Evolutionary conservation across 768 basidiomycete species (phyloP), one percentile per base, ranked within the genome.

Genomic region (Serendipita indica): DNA sequence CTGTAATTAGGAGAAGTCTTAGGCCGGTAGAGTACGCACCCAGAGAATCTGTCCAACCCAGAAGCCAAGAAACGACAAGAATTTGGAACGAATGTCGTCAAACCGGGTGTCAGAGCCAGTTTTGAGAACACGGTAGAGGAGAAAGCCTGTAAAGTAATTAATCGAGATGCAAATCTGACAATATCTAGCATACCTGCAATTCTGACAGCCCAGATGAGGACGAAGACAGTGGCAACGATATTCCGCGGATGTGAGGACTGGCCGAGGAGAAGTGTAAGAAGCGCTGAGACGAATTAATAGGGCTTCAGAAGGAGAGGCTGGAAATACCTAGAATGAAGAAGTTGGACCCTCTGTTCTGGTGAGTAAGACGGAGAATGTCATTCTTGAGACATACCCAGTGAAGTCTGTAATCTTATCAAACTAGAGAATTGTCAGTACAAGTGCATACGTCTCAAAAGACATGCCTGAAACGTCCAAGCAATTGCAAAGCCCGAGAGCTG

Each of bases 341-440:
- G 66, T 84, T 85, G 14, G 79, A 81, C 22, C 82, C 83, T 69
- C 67, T 67, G 64, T 58, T 69, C 41, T 39, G 43, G 7, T 18
- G 39, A 33, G 12, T 14, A n/a, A 33, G 14, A 49, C 28, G 60
- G 25, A 63, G 25, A 59, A 46, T 52, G 59, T 62, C 57, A 56
- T 58, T 62, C 70, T 20, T 16, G 33, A 75, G 77, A 32, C 49
- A 22, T 30, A 76, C 62, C 80, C 79, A 2, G 79, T 82, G 60
- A 83, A 79, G 68, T 84, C 83, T 12, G 83, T 84, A 43, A 84
- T 80, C 67, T 86, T 84, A 69, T 86, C 83, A 63, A 84, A 82
- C 71, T 83, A 59, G 1, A 35, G 32, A 33, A 54, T 18, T 33
- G 2, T 25, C 12, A 22, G 49, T 22, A 43, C 57, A 14, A 22